phyloP scores from a whole-genome alignment of 495 filamentous ascomycete species.

The Aspergillus coremiiformis region DNA sequence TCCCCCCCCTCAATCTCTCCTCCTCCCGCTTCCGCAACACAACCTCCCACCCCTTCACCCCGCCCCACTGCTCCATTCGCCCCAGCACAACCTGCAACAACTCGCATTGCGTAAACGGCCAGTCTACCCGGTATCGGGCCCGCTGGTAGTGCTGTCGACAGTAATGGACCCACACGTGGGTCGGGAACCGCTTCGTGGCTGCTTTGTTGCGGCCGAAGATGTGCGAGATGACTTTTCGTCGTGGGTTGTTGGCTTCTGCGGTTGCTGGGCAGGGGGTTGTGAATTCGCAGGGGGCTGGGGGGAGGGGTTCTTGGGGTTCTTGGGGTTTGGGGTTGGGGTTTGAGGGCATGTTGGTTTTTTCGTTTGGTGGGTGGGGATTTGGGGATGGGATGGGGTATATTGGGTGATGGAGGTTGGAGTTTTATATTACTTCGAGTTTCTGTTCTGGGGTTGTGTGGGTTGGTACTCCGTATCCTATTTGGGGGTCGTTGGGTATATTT shows the following conservation, averaged over 20 bases:
- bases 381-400: too few species aligned
- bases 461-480: too few species aligned
- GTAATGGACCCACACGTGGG: slow-evolving; percentile 57
- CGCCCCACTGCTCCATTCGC: slow-evolving; percentile 53
- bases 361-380: background rate
- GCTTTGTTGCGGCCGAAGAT: slow-evolving; percentile 85
- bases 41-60: slow-evolving; percentile 30
- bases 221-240: slow-evolving; percentile 74
- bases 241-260: background rate
- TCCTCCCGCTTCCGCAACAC: slow-evolving; percentile 19
- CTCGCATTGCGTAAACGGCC: slow-evolving; percentile 51
- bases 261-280: slow-evolving; percentile 32
- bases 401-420: background rate
- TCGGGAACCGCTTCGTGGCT: slow-evolving; percentile 60
- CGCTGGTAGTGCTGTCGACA: slow-evolving; percentile 88
- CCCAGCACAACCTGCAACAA: slow-evolving; percentile 52
- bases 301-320: background rate
- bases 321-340: background rate
- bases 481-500: too few species aligned
- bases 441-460: background rate
- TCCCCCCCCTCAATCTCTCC: slow-evolving; percentile 1
- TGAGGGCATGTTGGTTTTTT: background rate
- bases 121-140: slow-evolving; percentile 56
- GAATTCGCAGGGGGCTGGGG: slow-evolving; percentile 12
- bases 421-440: too few species aligned